A percentile compares a stretch with the other conserved stretches of the same genome.
These are phyloP conservation scores for Magnaporthiopsis incrustans DNA, from an alignment of 2,329 filamentous ascomycete species.

Conservation along the genomic window DNA sequence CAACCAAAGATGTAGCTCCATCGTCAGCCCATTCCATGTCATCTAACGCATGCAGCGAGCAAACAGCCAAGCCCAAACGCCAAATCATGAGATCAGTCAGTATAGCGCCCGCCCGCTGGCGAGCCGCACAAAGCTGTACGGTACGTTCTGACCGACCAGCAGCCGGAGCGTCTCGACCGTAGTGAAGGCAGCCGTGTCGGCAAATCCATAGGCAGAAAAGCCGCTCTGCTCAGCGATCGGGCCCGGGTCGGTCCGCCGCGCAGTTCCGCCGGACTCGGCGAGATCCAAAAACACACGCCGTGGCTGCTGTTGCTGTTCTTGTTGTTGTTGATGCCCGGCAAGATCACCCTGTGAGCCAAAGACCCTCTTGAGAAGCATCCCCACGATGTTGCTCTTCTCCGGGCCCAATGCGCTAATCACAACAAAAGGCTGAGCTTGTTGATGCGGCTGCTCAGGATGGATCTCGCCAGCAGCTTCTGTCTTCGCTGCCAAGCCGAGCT, in stretches of 20 bases:
- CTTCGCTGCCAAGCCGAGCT: no score
- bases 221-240: slow-evolving; percentile 64
- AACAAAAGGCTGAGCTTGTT: slow-evolving; percentile 51
- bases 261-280: slow-evolving; percentile 40
- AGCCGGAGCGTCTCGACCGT: slow-evolving; percentile 73
- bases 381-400: slow-evolving; percentile 71
- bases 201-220: slow-evolving; percentile 71
- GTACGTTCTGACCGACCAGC: slow-evolving; percentile 78
- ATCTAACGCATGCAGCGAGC: background rate
- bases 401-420: slow-evolving; percentile 72
- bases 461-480: no score
- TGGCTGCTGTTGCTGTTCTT: slow-evolving; percentile 23
- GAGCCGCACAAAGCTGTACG: slow-evolving; percentile 77
- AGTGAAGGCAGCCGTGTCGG: slow-evolving; percentile 75
- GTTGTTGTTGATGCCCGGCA: slow-evolving; percentile 11
- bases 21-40: no score
- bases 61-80: background rate
- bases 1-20: no score
- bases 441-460: slow-evolving; percentile 15
- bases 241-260: slow-evolving; percentile 59
- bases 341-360: slow-evolving; percentile 44
- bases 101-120: slow-evolving; percentile 48
- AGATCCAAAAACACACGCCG: slow-evolving; percentile 66
- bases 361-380: slow-evolving; percentile 62
- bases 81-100: slow-evolving; percentile 20